Percentiles rank a stretch among this genome's conserved stretches.
These are phyloP conservation scores for Colletotrichum sp. DNA, from an alignment of 2,329 filamentous ascomycete genomes.

Conservation along the genomic window DNA sequence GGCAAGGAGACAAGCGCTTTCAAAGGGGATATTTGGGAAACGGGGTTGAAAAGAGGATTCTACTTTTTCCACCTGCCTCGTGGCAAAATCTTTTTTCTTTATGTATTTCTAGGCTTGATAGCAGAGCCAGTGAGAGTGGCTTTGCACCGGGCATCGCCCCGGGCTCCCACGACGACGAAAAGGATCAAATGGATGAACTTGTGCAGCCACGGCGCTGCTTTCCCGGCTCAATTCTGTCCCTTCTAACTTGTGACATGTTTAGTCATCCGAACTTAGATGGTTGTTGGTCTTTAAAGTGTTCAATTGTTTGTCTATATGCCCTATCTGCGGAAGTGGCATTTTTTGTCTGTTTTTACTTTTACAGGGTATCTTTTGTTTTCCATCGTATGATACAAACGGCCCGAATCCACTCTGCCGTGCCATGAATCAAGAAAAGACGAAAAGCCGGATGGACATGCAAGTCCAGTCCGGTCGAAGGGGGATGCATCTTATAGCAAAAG, in stretches of 20 bases:
- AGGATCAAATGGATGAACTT: slow-evolving; percentile 10
- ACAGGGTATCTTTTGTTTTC: slow-evolving; percentile 11
- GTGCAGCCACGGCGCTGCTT: slow-evolving; percentile 2
- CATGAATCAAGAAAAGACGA: background rate
- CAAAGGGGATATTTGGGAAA: background rate
- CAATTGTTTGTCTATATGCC: background rate
- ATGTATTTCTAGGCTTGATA: slow-evolving; percentile 15
- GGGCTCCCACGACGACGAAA: slow-evolving; percentile 9
- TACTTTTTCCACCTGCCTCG: background rate
- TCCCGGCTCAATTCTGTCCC: background rate
- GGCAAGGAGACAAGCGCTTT: background rate
- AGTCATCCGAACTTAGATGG: background rate
- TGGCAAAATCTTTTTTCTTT: slow-evolving; percentile 1
- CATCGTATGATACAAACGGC: background rate
- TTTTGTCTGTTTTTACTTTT: background rate
- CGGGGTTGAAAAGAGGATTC: background rate
- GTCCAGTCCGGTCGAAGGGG: background rate
- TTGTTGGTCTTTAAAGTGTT: background rate
- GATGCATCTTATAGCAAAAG: background rate
- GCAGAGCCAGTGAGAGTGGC: background rate
- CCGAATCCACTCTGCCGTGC: background rate
- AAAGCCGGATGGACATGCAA: background rate
- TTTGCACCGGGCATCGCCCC: background rate
- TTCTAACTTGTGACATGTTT: background rate
- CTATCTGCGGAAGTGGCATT: background rate